A percentile compares a stretch with the other conserved stretches of the same genome.
Conservation (phyloP, 176 grass and related monocot genomes). For the Cenchrus americanus region DNA sequence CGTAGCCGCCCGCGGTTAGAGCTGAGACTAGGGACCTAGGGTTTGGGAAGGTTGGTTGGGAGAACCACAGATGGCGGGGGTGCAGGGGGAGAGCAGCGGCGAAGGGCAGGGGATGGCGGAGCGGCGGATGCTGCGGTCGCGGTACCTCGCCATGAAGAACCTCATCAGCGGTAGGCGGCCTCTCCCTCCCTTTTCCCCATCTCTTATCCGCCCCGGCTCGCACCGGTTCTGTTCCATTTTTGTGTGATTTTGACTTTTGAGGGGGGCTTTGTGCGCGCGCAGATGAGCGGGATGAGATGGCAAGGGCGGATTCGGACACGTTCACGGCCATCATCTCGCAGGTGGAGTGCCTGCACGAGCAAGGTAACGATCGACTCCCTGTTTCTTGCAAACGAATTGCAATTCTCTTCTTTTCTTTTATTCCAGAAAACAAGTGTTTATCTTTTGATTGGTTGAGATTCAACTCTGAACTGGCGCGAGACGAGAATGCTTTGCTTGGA, state of each 20-base stretch:
- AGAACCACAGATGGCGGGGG: slow-evolving; percentile 22
- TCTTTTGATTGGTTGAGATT: neutral
- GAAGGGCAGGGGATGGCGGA: slow-evolving; percentile 44
- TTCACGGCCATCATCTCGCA: slow-evolving; percentile 76
- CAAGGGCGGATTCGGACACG: slow-evolving; percentile 58
- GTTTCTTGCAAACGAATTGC: neutral
- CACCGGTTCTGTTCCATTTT: neutral
- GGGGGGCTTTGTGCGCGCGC: neutral
- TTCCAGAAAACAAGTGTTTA: neutral
- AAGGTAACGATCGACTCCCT: slow-evolving; percentile 47
- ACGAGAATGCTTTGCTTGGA: neutral
- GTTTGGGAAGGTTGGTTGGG: neutral
- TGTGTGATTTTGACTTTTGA: neutral
- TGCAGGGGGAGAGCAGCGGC: slow-evolving; percentile 7
- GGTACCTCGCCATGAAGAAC: slow-evolving; percentile 75
- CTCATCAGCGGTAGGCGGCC: slow-evolving; percentile 67
- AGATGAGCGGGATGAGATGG: slow-evolving; percentile 87
- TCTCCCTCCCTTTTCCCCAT: neutral
- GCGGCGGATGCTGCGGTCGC: slow-evolving; percentile 75
- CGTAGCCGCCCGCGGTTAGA: neutral
- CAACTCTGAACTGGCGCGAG: neutral
- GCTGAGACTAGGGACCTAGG: slow-evolving; percentile 14
- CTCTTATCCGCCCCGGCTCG: neutral
- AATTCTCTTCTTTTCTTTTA: neutral
- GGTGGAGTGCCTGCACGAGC: slow-evolving; percentile 82